Evolutionary conservation across 2,329 filamentous ascomycete species (phyloP), one percentile per base, ranked within the genome.

Genomic region (Cordyceps fumosorosea): DNA sequence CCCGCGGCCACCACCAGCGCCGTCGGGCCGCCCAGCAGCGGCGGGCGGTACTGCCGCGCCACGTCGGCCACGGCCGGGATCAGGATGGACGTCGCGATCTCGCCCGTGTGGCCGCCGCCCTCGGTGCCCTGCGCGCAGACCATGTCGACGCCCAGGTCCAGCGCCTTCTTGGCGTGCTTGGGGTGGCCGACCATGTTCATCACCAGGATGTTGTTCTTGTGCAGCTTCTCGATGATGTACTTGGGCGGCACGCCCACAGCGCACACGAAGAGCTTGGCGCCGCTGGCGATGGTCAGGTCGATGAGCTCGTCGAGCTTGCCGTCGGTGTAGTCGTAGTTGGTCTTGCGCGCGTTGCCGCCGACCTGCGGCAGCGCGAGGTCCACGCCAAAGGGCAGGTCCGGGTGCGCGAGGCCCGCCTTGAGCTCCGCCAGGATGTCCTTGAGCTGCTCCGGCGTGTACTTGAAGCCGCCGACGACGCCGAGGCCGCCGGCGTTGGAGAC

Each of bases 131-230:
- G 93, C 2, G 93, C 88, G 73, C 92, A 96, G 6, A 97, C 84
- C 66, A 97, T 88, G 76, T 98, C 93, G 11, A 96, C 91, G 48
- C 93, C 93, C 0, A 88, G 84, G 56, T 91, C 85, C 5, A 98
- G 79, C 2, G 93, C 93, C 78, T 97, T 97, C 73, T 88, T 84
- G 0, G 93, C 93, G 74, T 98, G 93, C 73, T 89, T 91, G 2
- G 93, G 93, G 69, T 93, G 90, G 0, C 93, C 93, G 22, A 97
- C 92, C 93, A 97, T 97, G 74, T 97, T 97, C 92, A 97, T 97
- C 40, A 97, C 82, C 63, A 96, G 73, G 48, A 98, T 89, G 0
- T 89, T 90, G 0, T 89, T 88, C 11, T 82, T 81, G 71, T 98
- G 93, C 53, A 98, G 80, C 53, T 85, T 78, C 67, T 90, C 86